phyloP scores from a whole-genome alignment of 179 eudicot genomes.

The Beta macrorhiza region DNA sequence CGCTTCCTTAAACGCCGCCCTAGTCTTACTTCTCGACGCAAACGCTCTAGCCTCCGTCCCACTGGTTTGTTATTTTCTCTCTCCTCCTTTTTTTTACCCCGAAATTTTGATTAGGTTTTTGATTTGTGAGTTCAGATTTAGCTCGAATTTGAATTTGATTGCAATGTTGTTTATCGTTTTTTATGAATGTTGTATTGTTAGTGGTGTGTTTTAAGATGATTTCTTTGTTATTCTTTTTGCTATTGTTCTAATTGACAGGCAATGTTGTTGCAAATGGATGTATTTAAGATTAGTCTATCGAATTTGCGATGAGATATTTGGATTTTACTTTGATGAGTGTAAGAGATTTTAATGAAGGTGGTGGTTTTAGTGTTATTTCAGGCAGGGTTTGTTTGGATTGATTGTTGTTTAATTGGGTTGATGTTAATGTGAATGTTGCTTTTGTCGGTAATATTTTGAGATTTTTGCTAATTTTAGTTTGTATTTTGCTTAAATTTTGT shows the following conservation, averaged over 20 bases:
- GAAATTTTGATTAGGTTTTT: not conserved
- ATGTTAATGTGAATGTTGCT: too few relatives aligned
- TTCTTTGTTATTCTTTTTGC: too few relatives aligned
- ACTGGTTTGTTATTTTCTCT: slow-evolving; percentile 40
- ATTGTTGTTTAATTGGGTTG: not conserved
- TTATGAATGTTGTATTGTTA: slow-evolving; percentile 3
- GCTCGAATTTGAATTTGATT: too few relatives aligned
- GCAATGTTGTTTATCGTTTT: not conserved
- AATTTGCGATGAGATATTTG: too few relatives aligned
- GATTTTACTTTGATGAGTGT: not conserved
- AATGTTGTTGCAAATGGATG: too few relatives aligned
- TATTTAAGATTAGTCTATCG: too few relatives aligned
- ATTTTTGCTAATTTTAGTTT: not conserved
- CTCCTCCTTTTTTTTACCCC: not conserved
- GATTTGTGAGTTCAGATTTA: not conserved
- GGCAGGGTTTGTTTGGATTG: too few relatives aligned
- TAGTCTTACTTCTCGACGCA: slow-evolving; percentile 50
- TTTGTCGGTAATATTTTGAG: not conserved
- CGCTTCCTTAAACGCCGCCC: slow-evolving; percentile 79
- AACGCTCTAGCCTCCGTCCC: slow-evolving; percentile 67
- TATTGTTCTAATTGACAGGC: too few relatives aligned
- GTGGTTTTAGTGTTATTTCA: not conserved
- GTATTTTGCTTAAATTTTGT: not conserved
- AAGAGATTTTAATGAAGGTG: not conserved
- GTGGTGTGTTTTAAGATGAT: not conserved